A percentile compares a stretch with the other conserved stretches of the same genome.
phyloP scores from a whole-genome alignment of 1,139 yeast genomes.

The Blastobotrys illinoisensis region DNA sequence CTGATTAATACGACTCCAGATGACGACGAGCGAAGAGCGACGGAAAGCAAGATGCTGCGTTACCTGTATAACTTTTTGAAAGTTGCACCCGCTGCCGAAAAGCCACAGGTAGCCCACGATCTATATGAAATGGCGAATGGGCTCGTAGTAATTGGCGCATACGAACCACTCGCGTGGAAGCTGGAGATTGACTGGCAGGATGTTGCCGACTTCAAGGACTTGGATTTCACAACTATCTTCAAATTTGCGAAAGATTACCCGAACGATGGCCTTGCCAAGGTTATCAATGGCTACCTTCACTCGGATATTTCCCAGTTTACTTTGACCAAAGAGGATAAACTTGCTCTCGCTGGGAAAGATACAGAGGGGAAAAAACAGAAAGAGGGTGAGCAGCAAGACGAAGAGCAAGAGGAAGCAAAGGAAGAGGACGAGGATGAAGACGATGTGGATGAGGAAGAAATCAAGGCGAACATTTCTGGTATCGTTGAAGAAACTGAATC shows the following conservation, averaged over 20 bases:
- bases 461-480: constrained; percentile 16
- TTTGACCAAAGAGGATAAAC: constrained; percentile 10
- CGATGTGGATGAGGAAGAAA: constrained; percentile 5
- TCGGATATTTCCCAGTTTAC: constrained; percentile 66
- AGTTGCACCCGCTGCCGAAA: constrained; percentile 42
- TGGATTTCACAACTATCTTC: constrained; percentile 45
- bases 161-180: constrained; percentile 65
- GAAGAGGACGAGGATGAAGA: constrained; percentile 17
- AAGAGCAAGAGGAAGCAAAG: constrained; percentile 5
- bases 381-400: neutral
- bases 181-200: constrained; percentile 75
- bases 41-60: constrained; percentile 56
- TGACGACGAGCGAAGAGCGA: constrained; percentile 51
- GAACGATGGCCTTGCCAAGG: constrained; percentile 56
- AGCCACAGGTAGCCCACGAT: constrained; percentile 38
- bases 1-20: constrained; percentile 55
- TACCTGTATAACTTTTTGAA: constrained; percentile 52
- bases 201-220: constrained; percentile 42
- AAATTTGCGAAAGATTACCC: constrained; percentile 55
- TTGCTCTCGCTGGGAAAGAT: neutral
- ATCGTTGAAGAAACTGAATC: constrained; percentile 19
- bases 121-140: constrained; percentile 60
- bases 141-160: constrained; percentile 62
- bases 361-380: constrained; percentile 4
- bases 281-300: constrained; percentile 38